Base-by-base conservation (phyloP, 805 yeast genomes). In the Sugiyamaella smithiae region DNA sequence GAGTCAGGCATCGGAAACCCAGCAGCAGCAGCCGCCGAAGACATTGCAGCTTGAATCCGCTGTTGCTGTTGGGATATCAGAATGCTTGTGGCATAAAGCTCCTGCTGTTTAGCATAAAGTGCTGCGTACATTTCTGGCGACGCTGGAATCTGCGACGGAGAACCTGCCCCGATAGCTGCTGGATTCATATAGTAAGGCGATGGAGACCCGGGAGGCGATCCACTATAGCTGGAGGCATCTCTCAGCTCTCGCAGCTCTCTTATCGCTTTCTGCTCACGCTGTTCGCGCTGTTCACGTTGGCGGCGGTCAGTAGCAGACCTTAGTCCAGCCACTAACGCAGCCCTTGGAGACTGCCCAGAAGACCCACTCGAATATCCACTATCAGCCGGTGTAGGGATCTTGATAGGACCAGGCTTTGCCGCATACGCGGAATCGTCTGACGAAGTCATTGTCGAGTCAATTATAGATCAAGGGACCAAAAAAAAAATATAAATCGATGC, bases 31-130 rank as follows among this genome's bases (percentile, higher is more conserved):
- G 46, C 57, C 19, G 57, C 57, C 20, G 40, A 49, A 40, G 48
- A 45, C 62, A 63, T 56, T 19, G 64, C 66, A 2, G 48, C 55
- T 51, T 65, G 67, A 29, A 64, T 58, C 24, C 59, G 59, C 52
- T 64, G 65, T 51, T 64, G 68, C 56, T 64, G 68, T 46, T 64
- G 68, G 24, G 65, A 58, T 36, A 64, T 64, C 31, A 53, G 51
- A 49, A 59, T 37, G 31, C 64, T 57, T 19, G 68, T 64, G 6
- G 64, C 64, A 48, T 59, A 37, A 43, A 64, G 55, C 47, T 64
- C 67, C 45, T 66, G 63, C 54, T 64, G 67, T 45, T 59, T 63
- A 29, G 66, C 63, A 35, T 63, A 66, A 37, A 64, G 43, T n/a
- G 61, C 65, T 3, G 66, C 64, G 43, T 64, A 64, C 41, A 59